phyloP scores from a whole-genome alignment of 2,329 filamentous ascomycete genomes.

The Hypoxylon sp. region DNA sequence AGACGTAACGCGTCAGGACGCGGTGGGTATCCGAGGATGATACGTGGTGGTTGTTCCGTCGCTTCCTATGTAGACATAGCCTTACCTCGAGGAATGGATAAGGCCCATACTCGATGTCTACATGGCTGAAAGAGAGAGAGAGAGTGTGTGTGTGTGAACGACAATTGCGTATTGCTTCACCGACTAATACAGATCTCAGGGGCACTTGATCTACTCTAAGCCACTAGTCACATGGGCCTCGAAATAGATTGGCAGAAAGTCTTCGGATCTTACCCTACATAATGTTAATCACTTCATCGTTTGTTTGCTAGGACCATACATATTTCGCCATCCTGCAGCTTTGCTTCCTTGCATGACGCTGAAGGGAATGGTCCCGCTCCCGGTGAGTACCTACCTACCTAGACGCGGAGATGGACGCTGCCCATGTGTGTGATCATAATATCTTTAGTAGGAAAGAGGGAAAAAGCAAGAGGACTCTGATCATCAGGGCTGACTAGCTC shows the following conservation, averaged over 20 bases:
- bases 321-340: conserved; percentile 30
- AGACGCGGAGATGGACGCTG: conserved; percentile 16
- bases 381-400: conserved; percentile 12
- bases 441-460: conserved; percentile 26
- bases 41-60: conserved; percentile 11
- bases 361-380: conserved; percentile 9
- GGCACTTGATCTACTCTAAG: not conserved
- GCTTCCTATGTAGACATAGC: conserved; percentile 11
- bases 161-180: conserved; percentile 21
- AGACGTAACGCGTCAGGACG: conserved; percentile 2
- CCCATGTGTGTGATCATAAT: conserved; percentile 16
- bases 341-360: conserved; percentile 30
- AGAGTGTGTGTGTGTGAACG: no score
- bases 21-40: conserved; percentile 11
- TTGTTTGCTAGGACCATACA: conserved; percentile 32
- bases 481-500: conserved; percentile 3
- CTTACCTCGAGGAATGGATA: conserved; percentile 11
- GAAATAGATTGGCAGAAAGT: conserved; percentile 28
- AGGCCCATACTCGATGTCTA: conserved; percentile 6
- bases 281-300: conserved; percentile 7
- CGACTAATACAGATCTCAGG: conserved; percentile 17
- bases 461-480: conserved; percentile 28
- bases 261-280: conserved; percentile 21
- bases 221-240: conserved; percentile 11
- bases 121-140: not conserved